Evolutionary conservation across 2,329 filamentous ascomycete species (phyloP).

Genomic region (Cladosporium austrohemisphaericum): DNA sequence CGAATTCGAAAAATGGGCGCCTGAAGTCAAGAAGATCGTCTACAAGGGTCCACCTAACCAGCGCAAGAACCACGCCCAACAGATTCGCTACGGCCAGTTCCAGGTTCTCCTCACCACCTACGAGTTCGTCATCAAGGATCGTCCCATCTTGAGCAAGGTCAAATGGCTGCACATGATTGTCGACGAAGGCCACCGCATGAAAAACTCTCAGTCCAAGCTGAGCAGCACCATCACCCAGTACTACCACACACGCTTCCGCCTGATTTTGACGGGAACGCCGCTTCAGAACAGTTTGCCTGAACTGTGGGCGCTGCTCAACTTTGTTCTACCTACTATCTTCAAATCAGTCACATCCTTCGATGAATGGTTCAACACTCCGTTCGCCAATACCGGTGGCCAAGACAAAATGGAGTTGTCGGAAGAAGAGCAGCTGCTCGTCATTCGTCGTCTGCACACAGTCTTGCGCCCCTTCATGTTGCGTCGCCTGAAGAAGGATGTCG

Average conservation of each 20-base stretch:
- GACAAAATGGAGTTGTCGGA: constrained; percentile 98
- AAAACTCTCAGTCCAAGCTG: constrained; percentile 94
- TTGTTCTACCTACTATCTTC: constrained; percentile 96
- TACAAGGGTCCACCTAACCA: constrained; percentile 93
- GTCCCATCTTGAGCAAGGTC: constrained; percentile 91
- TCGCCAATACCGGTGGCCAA: constrained; percentile 95
- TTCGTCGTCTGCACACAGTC: constrained; percentile 97
- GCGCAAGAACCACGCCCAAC: constrained; percentile 86
- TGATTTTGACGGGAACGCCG: constrained; percentile 95
- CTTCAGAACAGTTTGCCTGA: constrained; percentile 96
- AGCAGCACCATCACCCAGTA: constrained; percentile 92
- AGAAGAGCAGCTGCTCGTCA: constrained; percentile 99
- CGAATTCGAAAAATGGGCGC: constrained; percentile 99
- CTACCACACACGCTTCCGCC: constrained; percentile 89
- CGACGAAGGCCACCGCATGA: constrained; percentile 99
- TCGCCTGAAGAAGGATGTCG: constrained; percentile 98
- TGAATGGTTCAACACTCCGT: constrained; percentile 99
- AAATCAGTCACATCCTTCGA: constrained; percentile 98
- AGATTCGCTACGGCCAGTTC: constrained; percentile 91
- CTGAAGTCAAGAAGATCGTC: constrained; percentile 77
- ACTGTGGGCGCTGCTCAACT: constrained; percentile 97
- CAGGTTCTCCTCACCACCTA: constrained; percentile 96
- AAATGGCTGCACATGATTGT: constrained; percentile 99
- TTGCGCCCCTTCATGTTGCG: constrained; percentile 93
- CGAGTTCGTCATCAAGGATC: constrained; percentile 99